Base-by-base conservation (phyloP, 768 basidiomycete species). In the Kwoniella sp. region DNA sequence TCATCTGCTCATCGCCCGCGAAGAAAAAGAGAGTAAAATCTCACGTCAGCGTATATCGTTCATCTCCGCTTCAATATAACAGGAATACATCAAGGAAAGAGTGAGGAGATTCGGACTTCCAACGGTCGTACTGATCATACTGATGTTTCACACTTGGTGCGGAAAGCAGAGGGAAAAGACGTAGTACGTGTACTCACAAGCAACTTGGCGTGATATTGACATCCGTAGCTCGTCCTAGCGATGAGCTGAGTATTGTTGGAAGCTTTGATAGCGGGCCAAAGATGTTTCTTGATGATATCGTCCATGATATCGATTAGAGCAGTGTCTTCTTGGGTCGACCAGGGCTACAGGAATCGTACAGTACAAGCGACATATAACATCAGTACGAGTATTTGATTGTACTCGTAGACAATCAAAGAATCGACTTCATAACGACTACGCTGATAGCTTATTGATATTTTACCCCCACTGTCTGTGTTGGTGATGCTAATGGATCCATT, bases 121-220 rank as follows among this genome's bases (percentile, higher is more conserved):
- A n/a, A n/a, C n/a, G n/a, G n/a, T n/a, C n/a, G n/a, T n/a, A n/a
- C n/a, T n/a, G n/a, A n/a, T n/a, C n/a, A n/a, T n/a, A n/a, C n/a
- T n/a, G n/a, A n/a, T n/a, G n/a, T n/a, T n/a, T n/a, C n/a, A n/a
- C n/a, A n/a, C n/a, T n/a, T n/a, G n/a, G n/a, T n/a, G n/a, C n/a
- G n/a, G n/a, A n/a, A n/a, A n/a, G n/a, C n/a, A n/a, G n/a, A n/a
- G n/a, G n/a, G n/a, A n/a, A n/a, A n/a, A n/a, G n/a, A n/a, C n/a
- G n/a, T n/a, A n/a, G n/a, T n/a, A n/a, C n/a, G n/a, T 10, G 21
- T 17, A 60, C 64, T 55, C 46, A 65, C 64, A 8, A 65, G 44
- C 58, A 65, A 51, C 30, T 55, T 55, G 19, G 64, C 52, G 33
- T 65, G 64, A 60, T 65, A 65, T 22, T 52, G 44, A 17, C 51